Evolutionary conservation across 768 basidiomycete genomes (phyloP), one percentile per base, ranked within the genome.

Genomic region (Candolleomyces eurysporus): DNA sequence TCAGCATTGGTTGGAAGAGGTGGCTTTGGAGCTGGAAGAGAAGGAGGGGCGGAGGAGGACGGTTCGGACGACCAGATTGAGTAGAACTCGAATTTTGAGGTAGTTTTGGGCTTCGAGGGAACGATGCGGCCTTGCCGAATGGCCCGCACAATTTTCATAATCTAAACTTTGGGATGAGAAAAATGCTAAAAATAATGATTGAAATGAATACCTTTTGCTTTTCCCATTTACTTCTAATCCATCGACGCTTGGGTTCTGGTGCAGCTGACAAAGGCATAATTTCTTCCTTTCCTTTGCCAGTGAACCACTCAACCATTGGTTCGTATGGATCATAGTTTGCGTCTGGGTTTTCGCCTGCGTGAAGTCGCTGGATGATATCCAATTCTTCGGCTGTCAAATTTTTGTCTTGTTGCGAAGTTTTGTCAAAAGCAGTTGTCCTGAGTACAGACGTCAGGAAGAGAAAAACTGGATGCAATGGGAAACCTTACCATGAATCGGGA

Each of bases 121-220:
- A 94, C 70, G 64, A 99, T 99, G 48, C 92, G 90, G 39, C 97
- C 97, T 79, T 95, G 89, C 9, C 97, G 88, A 69, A 99, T 98
- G 5, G 96, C 96, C 51, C 96, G 94, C 63, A 99, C 96, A 63
- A 98, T 98, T 84, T 98, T 99, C 94, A 99, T 96, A 66, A 99
- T 87, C 96, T 97, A 55, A 51, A 59, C 26, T n/a, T 57, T 62
- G 46, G 46, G 55, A 40, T 11, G 31, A 36, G 51, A 39, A 43
- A 64, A 22, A 30, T 45, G 19, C 36, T 3, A 10, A 36, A 26
- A 52, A 39, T 17, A 49, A 40, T 14, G 53, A n/a, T 16, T n/a
- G 36, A 21, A 46, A 4, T 45, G 61, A 71, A 58, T 68, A 94
- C 96, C 86, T 99, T 99, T 82, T 97, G 89, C 76, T 97, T 98